Conservation (phyloP, 371 early-diverging fungal species). For the Mucor sp. region DNA sequence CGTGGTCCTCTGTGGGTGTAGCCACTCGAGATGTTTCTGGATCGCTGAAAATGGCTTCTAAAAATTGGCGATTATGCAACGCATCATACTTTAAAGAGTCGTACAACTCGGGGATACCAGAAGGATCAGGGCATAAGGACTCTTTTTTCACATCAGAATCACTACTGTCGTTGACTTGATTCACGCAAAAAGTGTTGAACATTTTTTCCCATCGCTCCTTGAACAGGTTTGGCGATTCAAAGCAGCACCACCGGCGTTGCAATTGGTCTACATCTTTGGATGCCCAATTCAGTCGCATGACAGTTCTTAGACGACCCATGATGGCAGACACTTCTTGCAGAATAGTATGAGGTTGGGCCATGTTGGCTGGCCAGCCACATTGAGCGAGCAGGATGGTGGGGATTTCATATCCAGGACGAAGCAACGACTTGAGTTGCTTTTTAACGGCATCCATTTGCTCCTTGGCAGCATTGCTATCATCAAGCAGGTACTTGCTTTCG, state of each 20-base stretch:
- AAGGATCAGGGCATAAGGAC: constrained; percentile 64
- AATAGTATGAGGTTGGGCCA: constrained; percentile 65
- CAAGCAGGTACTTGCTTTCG: constrained; percentile 89
- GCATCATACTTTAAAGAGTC: constrained; percentile 97
- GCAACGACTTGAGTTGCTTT: constrained; percentile 57
- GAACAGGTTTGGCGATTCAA: constrained; percentile 74
- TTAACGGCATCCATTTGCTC: constrained; percentile 91
- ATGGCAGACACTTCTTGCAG: constrained; percentile 71
- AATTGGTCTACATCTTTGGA: constrained; percentile 56
- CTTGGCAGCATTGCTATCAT: constrained; percentile 94
- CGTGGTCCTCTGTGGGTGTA: neutral
- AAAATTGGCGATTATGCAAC: constrained; percentile 87
- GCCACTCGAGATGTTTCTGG: neutral
- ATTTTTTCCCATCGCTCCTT: constrained; percentile 96
- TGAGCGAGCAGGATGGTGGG: constrained; percentile 43
- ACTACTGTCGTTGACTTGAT: constrained; percentile 6
- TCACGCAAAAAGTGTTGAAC: constrained; percentile 78
- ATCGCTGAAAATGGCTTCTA: constrained; percentile 68
- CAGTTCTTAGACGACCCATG: constrained; percentile 66
- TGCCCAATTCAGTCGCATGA: constrained; percentile 82
- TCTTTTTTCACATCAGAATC: constrained; percentile 20
- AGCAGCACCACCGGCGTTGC: constrained; percentile 81
- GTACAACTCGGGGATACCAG: constrained; percentile 91
- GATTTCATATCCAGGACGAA: constrained; percentile 58
- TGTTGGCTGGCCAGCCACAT: constrained; percentile 56